Conservation (phyloP, 2,329 filamentous ascomycete genomes). For the Botrytis sinoallii region DNA sequence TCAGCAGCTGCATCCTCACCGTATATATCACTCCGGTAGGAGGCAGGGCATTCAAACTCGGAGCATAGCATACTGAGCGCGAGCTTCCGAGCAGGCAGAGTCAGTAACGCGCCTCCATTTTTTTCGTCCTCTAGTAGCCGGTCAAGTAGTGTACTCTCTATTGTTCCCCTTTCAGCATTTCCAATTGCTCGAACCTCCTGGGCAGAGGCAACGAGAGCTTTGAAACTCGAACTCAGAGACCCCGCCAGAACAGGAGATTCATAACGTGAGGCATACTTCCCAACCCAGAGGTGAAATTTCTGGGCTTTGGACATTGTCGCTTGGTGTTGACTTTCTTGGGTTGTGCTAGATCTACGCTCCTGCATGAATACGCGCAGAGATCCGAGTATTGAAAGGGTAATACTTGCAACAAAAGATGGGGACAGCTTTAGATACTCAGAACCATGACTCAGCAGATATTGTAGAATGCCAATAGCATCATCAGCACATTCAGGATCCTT, state of each 20-base stretch:
- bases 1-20: constrained; percentile 63
- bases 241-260: constrained; percentile 42
- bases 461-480: constrained; percentile 81
- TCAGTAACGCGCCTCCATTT: constrained; percentile 61
- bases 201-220: constrained; percentile 65
- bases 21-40: constrained; percentile 63
- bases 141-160: constrained; percentile 78
- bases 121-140: constrained; percentile 74
- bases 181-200: constrained; percentile 64
- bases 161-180: constrained; percentile 64
- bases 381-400: constrained; percentile 73
- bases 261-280: constrained; percentile 63
- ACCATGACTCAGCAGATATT: constrained; percentile 75
- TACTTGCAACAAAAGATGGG: constrained; percentile 77
- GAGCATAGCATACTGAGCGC: constrained; percentile 72
- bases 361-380: constrained; percentile 74
- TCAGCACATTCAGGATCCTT: constrained; percentile 84
- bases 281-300: constrained; percentile 76
- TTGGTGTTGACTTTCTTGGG: constrained; percentile 78
- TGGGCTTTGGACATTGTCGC: constrained; percentile 73
- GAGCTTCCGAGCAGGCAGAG: constrained; percentile 64
- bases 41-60: constrained; percentile 63
- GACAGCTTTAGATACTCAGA: constrained; percentile 58
- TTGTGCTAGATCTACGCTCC: constrained; percentile 73
- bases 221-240: constrained; percentile 55